These are phyloP conservation scores for Ascochyta lentis DNA, from an alignment of 2,329 filamentous ascomycete species.

Conservation along the genomic window DNA sequence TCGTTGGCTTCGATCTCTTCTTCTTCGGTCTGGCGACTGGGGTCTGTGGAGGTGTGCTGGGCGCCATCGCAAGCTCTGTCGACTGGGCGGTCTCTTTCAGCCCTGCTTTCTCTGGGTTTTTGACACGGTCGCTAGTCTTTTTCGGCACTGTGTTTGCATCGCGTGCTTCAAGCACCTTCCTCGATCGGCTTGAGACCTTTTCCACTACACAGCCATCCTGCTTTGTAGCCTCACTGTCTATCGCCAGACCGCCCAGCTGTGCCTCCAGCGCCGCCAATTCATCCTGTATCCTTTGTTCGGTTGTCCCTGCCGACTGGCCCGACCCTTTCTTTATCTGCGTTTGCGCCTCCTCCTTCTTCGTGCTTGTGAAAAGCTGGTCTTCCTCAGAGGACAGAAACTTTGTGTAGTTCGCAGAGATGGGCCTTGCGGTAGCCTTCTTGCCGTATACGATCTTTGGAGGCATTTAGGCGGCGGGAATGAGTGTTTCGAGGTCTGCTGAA, in stretches of 20 bases:
- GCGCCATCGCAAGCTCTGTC: background rate
- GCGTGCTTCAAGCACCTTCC: slow-evolving; percentile 18
- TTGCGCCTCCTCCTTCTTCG: slow-evolving; percentile 2
- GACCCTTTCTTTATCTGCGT: background rate
- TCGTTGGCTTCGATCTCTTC: slow-evolving; percentile 19
- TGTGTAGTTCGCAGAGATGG: slow-evolving; percentile 21
- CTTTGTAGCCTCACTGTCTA: background rate
- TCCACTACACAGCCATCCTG: background rate
- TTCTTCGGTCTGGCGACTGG: slow-evolving; percentile 18
- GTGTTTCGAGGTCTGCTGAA: slow-evolving; percentile 1
- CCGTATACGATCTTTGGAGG: slow-evolving; percentile 34
- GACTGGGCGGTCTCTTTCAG: background rate
- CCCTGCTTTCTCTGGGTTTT: background rate
- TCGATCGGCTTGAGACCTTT: slow-evolving; percentile 1
- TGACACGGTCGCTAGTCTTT: background rate
- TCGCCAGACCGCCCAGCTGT: slow-evolving; percentile 8
- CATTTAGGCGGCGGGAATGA: slow-evolving; percentile 23
- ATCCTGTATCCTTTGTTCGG: slow-evolving; percentile 8
- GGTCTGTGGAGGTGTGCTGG: slow-evolving; percentile 7
- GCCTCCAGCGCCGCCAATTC: slow-evolving; percentile 10
- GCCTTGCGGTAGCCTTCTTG: slow-evolving; percentile 18
- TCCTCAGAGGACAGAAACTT: slow-evolving; percentile 40
- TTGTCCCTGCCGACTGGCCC: background rate
- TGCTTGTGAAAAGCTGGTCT: slow-evolving; percentile 18
- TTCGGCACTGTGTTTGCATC: slow-evolving; percentile 21